Conservation (phyloP, 768 basidiomycete species). For the Suillus bovinus region DNA sequence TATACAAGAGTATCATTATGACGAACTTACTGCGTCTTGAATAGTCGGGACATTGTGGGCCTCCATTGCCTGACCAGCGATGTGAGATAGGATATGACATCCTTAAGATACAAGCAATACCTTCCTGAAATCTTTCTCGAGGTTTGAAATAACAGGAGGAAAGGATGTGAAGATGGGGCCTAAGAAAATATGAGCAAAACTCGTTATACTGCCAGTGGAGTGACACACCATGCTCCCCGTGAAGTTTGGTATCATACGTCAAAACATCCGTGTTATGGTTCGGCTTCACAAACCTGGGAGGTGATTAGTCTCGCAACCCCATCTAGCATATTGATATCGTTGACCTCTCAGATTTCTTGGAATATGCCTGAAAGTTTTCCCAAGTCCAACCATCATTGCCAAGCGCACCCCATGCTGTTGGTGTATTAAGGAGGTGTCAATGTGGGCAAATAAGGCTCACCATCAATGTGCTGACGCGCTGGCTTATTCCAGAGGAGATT, state of each 20-base stretch:
- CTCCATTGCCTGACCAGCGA: neutral
- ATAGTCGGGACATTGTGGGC: neutral
- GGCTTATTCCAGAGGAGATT: neutral
- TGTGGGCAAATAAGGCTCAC: neutral
- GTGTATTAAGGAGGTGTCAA: neutral
- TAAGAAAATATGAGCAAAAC: neutral
- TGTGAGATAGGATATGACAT: neutral
- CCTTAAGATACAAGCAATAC: neutral
- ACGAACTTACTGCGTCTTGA: neutral
- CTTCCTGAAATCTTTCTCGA: neutral
- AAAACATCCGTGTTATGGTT: neutral
- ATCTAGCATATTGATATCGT: slow-evolving; percentile 4
- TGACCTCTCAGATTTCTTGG: slow-evolving; percentile 39
- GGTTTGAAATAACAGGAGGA: neutral
- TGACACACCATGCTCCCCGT: neutral
- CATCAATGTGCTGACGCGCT: neutral
- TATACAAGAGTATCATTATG: neutral
- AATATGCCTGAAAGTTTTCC: slow-evolving; percentile 41
- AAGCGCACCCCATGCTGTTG: slow-evolving; percentile 39
- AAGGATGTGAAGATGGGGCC: neutral
- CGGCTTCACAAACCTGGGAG: neutral
- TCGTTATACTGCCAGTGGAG: neutral
- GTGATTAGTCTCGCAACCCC: neutral
- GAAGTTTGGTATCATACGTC: neutral
- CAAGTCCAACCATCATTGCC: slow-evolving; percentile 61